These are phyloP conservation scores for Auxenochlorella pyrenoidosa DNA, from an alignment of 139 green algal species.

Conservation along the genomic window DNA sequence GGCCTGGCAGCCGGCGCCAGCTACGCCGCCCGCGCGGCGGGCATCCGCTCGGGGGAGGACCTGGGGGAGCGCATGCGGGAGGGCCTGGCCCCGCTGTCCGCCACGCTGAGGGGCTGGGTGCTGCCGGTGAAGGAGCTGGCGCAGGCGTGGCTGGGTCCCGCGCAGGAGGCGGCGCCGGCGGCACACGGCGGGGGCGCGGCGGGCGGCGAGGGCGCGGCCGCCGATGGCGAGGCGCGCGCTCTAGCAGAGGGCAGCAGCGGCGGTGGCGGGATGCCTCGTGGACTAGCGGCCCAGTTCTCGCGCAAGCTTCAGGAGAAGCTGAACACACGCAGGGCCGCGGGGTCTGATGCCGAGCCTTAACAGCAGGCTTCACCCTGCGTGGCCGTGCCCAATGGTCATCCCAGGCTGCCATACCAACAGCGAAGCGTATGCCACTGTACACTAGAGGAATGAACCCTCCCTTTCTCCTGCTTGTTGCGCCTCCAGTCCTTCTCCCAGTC, in stretches of 20 bases:
- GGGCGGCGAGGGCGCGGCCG: not conserved
- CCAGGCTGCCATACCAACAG: no score
- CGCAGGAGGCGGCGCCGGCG: not conserved
- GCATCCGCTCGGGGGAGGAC: conserved; percentile 9
- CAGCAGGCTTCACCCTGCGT: not conserved
- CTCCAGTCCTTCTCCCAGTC: no score
- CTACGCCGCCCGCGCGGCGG: not conserved
- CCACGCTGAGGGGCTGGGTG: not conserved
- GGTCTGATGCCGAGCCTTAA: not conserved
- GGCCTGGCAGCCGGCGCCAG: conserved; percentile 13
- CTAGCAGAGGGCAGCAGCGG: not conserved
- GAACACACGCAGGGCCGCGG: not conserved
- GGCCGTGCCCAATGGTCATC: no score
- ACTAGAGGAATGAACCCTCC: no score
- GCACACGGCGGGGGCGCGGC: not conserved
- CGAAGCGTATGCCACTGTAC: no score
- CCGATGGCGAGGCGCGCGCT: not conserved
- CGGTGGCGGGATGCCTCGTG: not conserved
- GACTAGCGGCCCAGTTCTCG: not conserved
- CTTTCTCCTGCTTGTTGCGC: no score
- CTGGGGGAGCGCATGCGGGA: conserved; percentile 6
- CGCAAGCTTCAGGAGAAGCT: conserved; percentile 13
- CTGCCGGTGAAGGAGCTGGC: conserved; percentile 4
- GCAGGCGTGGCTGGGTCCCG: conserved; percentile 3
- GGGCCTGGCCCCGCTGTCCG: not conserved